A percentile compares a stretch with the other conserved stretches of the same genome.
These are phyloP conservation scores for Citrus cavaleriei DNA, from an alignment of 345 rosid genomes.

Conservation along the genomic window DNA sequence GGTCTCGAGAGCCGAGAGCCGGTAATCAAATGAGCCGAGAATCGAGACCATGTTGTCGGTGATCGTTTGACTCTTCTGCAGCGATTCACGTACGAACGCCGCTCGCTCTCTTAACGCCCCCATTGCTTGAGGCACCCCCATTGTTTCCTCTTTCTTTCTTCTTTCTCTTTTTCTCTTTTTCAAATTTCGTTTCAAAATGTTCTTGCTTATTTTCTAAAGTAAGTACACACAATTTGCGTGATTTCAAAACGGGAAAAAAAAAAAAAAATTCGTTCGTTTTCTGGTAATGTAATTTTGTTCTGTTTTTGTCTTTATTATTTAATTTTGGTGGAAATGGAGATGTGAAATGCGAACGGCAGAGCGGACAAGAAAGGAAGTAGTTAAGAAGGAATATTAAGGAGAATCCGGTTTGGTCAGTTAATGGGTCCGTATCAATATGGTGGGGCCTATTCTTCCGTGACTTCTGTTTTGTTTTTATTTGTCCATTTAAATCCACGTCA, in stretches of 20 bases:
- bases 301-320: background rate
- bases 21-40: constrained; percentile 94
- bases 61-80: constrained; percentile 81
- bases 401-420: background rate
- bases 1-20: constrained; percentile 96
- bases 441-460: background rate
- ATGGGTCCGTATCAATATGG: constrained; percentile 5
- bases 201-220: too few relatives aligned
- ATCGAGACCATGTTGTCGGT: constrained; percentile 91
- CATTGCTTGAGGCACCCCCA: constrained; percentile 33
- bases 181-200: background rate
- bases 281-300: background rate
- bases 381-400: constrained; percentile 15
- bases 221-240: background rate
- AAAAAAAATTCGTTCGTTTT: background rate
- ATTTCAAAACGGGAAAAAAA: background rate
- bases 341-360: background rate
- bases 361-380: constrained; percentile 29
- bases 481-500: background rate
- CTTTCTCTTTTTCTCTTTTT: background rate
- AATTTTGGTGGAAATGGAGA: background rate
- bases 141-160: too few relatives aligned
- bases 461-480: background rate
- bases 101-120: constrained; percentile 60
- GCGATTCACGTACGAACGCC: constrained; percentile 53